Percentiles rank a stretch among this genome's conserved stretches.
Conservation (phyloP, 768 basidiomycete species). For the Mycena crocata region DNA sequence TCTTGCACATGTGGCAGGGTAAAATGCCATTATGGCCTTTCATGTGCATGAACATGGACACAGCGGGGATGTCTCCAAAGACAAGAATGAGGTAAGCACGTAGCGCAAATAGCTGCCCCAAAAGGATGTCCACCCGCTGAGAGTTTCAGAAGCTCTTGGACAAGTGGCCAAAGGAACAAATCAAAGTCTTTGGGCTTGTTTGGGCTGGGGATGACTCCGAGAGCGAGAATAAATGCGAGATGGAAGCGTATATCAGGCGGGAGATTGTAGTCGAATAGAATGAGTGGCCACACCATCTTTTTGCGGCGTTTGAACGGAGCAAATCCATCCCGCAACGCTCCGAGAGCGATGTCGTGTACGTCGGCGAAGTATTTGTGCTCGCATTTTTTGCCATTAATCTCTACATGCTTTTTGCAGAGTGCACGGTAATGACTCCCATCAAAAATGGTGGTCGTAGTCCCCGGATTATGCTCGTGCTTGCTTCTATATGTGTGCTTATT, state of each 20-base stretch:
- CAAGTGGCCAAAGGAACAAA: constrained; percentile 55
- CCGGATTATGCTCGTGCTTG: constrained; percentile 34
- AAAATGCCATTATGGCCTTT: constrained; percentile 48
- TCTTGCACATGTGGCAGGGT: constrained; percentile 52
- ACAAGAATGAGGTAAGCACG: constrained; percentile 44
- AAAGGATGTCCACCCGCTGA: constrained; percentile 48
- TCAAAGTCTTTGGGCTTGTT: constrained; percentile 53
- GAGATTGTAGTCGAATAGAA: constrained; percentile 38
- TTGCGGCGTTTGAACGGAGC: constrained; percentile 42
- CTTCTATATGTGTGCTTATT: constrained; percentile 40
- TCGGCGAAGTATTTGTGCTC: constrained; percentile 47
- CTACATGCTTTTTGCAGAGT: constrained; percentile 36
- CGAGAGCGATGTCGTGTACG: constrained; percentile 52
- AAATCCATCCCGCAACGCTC: constrained; percentile 53
- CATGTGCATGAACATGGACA: too few species aligned
- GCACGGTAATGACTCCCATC: constrained; percentile 44
- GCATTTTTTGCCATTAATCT: constrained; percentile 36
- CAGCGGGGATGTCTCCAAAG: constrained; percentile 49
- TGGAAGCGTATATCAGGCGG: constrained; percentile 48
- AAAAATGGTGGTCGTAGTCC: constrained; percentile 48
- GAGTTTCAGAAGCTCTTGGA: constrained; percentile 50
- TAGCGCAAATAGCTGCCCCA: constrained; percentile 38
- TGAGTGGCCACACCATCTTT: constrained; percentile 12
- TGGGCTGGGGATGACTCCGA: constrained; percentile 60
- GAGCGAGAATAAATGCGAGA: constrained; percentile 47